A percentile compares a stretch with the other conserved stretches of the same genome.
Evolutionary conservation across 345 rosid genomes (phyloP).

Genomic region (Rhizophora mangle): DNA sequence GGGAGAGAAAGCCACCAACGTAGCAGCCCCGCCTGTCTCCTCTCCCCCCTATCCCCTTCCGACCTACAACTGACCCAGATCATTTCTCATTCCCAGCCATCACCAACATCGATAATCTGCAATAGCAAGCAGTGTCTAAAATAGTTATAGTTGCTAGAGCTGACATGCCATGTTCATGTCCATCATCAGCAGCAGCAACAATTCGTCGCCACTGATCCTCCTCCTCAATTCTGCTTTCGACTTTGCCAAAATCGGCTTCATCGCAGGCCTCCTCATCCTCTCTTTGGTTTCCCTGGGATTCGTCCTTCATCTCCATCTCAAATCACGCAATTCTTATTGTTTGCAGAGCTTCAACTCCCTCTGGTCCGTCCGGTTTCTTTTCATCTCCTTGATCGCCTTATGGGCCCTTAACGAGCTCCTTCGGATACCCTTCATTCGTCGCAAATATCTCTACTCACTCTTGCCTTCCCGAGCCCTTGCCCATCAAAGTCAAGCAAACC

Average conservation of each 20-base stretch:
- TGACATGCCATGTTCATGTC: conserved; percentile 26
- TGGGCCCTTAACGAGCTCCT: conserved; percentile 48
- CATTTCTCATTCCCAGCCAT: not conserved
- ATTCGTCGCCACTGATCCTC: no score
- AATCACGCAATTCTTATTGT: conserved; percentile 37
- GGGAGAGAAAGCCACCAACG: conserved; percentile 5
- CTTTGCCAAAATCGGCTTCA: conserved; percentile 31
- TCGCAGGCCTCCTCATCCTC: conserved; percentile 36
- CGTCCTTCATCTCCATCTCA: conserved; percentile 46
- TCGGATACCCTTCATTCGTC: conserved; percentile 43
- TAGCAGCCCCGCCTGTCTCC: not conserved
- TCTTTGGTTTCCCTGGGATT: conserved; percentile 42
- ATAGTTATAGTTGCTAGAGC: not conserved
- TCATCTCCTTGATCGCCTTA: conserved; percentile 40
- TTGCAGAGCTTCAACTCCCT: conserved; percentile 53
- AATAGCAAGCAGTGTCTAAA: conserved; percentile 3
- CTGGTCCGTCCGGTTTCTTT: conserved; percentile 57
- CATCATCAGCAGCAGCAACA: conserved; percentile 22
- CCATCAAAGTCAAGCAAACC: conserved; percentile 15
- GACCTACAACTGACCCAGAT: not conserved
- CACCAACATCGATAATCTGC: not conserved
- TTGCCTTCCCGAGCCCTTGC: conserved; percentile 15
- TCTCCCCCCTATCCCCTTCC: conserved; percentile 18
- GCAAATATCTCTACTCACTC: conserved; percentile 18
- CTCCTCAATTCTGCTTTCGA: conserved; percentile 36